Conservation (phyloP, 768 basidiomycete genomes). For the Lepiota subincarnata region DNA sequence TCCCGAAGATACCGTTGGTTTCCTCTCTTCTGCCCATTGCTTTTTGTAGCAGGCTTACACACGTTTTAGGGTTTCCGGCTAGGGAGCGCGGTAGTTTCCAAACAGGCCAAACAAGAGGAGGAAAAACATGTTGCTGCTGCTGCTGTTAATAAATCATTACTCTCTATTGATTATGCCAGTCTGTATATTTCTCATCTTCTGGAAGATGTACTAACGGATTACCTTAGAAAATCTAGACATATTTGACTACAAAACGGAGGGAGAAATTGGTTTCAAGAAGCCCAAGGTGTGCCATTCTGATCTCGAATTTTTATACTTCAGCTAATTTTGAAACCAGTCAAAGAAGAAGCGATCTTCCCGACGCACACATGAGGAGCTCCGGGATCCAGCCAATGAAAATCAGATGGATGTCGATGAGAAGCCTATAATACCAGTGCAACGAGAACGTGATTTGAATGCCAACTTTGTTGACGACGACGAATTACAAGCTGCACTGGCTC, state of each 20-base stretch:
- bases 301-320: neutral
- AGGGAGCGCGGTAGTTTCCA: slow-evolving; percentile 52
- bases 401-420: slow-evolving; percentile 81
- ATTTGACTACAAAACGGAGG: slow-evolving; percentile 87
- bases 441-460: slow-evolving; percentile 69
- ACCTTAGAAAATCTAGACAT: slow-evolving; percentile 75
- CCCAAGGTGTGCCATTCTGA: slow-evolving; percentile 54
- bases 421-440: slow-evolving; percentile 49
- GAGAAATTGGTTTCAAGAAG: slow-evolving; percentile 94
- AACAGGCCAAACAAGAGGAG: slow-evolving; percentile 35
- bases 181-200: slow-evolving; percentile 27
- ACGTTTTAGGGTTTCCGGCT: slow-evolving; percentile 75
- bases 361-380: slow-evolving; percentile 50
- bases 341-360: slow-evolving; percentile 89
- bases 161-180: slow-evolving; percentile 91
- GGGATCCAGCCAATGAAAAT: slow-evolving; percentile 40
- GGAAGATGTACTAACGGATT: slow-evolving; percentile 15
- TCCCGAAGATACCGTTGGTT: slow-evolving; percentile 58
- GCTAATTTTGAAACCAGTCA: slow-evolving; percentile 44
- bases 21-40: neutral
- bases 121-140: slow-evolving; percentile 51
- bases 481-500: slow-evolving; percentile 87
- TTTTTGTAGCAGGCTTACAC: neutral
- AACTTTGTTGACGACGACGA: slow-evolving; percentile 99
- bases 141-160: slow-evolving; percentile 71